phyloP scores from a whole-genome alignment of 2,329 filamentous ascomycete genomes.

The Chalaropsis thielavioides region DNA sequence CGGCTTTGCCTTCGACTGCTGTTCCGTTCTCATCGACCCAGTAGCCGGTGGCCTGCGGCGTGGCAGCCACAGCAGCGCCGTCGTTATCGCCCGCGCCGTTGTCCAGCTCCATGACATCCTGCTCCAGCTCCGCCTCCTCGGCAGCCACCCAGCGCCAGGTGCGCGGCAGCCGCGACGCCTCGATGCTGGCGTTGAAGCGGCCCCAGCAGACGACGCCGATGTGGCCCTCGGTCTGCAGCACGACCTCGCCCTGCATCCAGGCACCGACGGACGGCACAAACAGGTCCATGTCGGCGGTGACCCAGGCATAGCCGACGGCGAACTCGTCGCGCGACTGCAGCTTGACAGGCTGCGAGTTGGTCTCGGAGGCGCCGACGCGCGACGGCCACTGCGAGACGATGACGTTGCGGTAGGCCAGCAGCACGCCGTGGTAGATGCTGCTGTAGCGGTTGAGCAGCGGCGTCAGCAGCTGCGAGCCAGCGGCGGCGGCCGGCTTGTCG shows the following conservation, averaged over 20 bases:
- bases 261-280: conserved; percentile 63
- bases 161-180: conserved; percentile 56
- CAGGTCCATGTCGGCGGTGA: conserved; percentile 73
- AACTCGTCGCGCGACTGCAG: conserved; percentile 58
- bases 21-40: conserved; percentile 61
- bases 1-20: conserved; percentile 53
- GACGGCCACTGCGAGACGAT: conserved; percentile 47
- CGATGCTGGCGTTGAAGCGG: conserved; percentile 81
- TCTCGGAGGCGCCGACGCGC: conserved; percentile 32
- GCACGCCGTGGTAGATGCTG: conserved; percentile 54
- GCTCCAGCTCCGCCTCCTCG: conserved; percentile 29
- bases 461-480: conserved; percentile 59
- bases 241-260: conserved; percentile 66
- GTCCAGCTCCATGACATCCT: conserved; percentile 39
- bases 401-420: conserved; percentile 59
- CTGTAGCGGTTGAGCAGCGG: conserved; percentile 67
- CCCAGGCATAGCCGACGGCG: conserved; percentile 72
- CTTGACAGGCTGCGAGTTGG: conserved; percentile 33
- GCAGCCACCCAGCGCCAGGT: conserved; percentile 69
- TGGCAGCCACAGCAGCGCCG: background rate
- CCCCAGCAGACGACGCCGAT: conserved; percentile 82
- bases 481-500: conserved; percentile 52
- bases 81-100: conserved; percentile 28
- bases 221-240: conserved; percentile 77
- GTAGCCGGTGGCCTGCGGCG: conserved; percentile 34